phyloP scores from a whole-genome alignment of 768 basidiomycete genomes.

The Boletus vermiculosoides region DNA sequence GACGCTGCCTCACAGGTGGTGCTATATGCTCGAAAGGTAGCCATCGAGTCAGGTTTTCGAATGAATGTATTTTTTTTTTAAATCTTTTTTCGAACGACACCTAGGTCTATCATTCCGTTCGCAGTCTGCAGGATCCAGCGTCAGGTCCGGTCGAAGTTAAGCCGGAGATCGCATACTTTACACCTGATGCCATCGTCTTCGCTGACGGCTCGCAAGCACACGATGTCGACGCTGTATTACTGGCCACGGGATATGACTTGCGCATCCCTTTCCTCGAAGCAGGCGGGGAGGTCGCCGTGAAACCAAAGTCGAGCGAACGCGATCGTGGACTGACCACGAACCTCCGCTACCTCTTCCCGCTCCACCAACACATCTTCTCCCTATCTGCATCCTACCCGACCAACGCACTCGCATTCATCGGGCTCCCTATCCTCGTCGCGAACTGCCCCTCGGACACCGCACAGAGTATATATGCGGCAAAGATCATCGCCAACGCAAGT shows the following conservation, averaged over 20 bases:
- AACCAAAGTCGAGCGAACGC: conserved; percentile 15
- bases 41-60: not conserved
- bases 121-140: conserved; percentile 22
- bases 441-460: conserved; percentile 51
- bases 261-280: conserved; percentile 48
- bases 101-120: conserved; percentile 38
- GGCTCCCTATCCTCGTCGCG: conserved; percentile 46
- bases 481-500: conserved; percentile 42
- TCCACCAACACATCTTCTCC: conserved; percentile 53
- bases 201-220: conserved; percentile 40
- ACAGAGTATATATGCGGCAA: conserved; percentile 47
- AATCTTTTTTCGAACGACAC: not conserved
- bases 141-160: conserved; percentile 31
- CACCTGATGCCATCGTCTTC: conserved; percentile 43
- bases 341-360: conserved; percentile 52
- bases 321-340: conserved; percentile 43
- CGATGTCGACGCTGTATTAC: conserved; percentile 47
- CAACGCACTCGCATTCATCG: conserved; percentile 55
- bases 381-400: conserved; percentile 46
- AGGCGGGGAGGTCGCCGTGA: conserved; percentile 23
- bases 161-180: conserved; percentile 51
- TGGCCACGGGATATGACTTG: conserved; percentile 56
- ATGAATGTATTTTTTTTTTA: not conserved
- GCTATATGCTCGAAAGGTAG: conserved; percentile 42
- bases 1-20: conserved; percentile 47